Base-by-base conservation (phyloP, 2,329 filamentous ascomycete genomes). In the Pyrenophora teres region DNA sequence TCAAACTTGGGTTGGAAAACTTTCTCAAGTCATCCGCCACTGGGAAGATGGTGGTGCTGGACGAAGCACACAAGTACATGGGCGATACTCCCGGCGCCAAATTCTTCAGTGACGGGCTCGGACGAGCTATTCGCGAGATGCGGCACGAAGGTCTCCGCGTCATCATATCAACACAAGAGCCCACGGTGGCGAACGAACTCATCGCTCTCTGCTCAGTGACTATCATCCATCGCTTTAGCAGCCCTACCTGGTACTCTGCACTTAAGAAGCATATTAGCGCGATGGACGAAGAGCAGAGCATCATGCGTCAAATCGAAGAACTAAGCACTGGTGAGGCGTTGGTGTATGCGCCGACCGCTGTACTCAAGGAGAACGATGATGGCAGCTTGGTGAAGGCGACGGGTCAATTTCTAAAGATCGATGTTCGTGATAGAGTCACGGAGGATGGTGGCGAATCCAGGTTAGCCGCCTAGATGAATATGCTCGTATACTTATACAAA, bases 41-140 rank as follows among this genome's bases (percentile, higher is more conserved):
- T 0, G 69, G 87, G 0, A 80, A 84, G 4, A 77, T 92, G 32
- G 73, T 92, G 12, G 87, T 87, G 0, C 76, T 92, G 0, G 89
- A 93, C 56, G 88, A 93, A 66, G 89, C 89, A 0, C 89, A 94
- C 67, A 92, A 92, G 74, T 90, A 86, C 66, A 85, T 90, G 80
- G 82, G 62, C 10, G 45, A 79, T 10, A 75, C 77, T 0, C 80
- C 81, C 0, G 69, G 77, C 0, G 84, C 86, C 35, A 81, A 83
- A 1, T 68, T 74, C 2, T 76, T 92, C 23, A 91, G 87, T 0
- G 78, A 87, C 5, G 78, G 78, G 0, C 76, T 92, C 0, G 75
- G 89, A 0, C 76, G 78, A 0, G 81, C 83, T 0, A 87, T 92
- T 57, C 81, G 88, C 0, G 77, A 87, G 13, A 88, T 93, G 69